Conservation (phyloP, 371 early-diverging fungal genomes). For the Modicella reniformis region DNA sequence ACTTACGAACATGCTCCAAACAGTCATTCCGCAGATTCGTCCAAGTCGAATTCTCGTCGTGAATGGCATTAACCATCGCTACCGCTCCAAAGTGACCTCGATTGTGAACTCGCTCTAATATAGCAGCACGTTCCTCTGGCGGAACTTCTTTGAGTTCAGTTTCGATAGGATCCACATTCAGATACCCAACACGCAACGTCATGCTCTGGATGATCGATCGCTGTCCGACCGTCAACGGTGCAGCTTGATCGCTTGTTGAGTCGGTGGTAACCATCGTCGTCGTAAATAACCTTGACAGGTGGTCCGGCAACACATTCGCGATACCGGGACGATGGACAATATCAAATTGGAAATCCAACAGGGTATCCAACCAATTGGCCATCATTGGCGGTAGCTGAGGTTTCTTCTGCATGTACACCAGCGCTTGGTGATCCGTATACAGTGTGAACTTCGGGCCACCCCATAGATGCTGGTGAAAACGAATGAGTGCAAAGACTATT, state of each 20-base stretch:
- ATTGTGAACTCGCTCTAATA: constrained; percentile 1
- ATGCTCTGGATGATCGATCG: too few relatives aligned
- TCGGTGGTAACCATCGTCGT: constrained; percentile 1
- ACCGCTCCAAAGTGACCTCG: constrained; percentile 8
- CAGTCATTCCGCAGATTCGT: constrained; percentile 7
- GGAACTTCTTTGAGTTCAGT: background rate
- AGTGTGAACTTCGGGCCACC: constrained; percentile 31
- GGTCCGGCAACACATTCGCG: constrained; percentile 19
- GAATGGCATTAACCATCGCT: constrained; percentile 13
- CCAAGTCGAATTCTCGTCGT: constrained; percentile 9
- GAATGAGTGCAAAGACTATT: constrained; percentile 19
- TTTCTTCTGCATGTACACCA: constrained; percentile 32
- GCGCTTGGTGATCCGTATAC: constrained; percentile 37
- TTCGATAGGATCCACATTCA: constrained; percentile 1
- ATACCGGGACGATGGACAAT: constrained; percentile 14
- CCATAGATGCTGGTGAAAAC: constrained; percentile 48
- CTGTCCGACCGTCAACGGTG: too few relatives aligned
- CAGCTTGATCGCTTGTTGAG: background rate
- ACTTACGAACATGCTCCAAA: constrained; percentile 11
- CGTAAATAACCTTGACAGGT: constrained; percentile 6
- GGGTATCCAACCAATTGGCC: constrained; percentile 36
- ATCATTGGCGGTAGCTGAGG: constrained; percentile 36
- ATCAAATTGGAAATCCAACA: constrained; percentile 40
- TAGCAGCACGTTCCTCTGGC: background rate
- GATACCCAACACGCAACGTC: too few relatives aligned